phyloP scores from a whole-genome alignment of 2,329 filamentous ascomycete species.

The Pestalotiopsis sp. region DNA sequence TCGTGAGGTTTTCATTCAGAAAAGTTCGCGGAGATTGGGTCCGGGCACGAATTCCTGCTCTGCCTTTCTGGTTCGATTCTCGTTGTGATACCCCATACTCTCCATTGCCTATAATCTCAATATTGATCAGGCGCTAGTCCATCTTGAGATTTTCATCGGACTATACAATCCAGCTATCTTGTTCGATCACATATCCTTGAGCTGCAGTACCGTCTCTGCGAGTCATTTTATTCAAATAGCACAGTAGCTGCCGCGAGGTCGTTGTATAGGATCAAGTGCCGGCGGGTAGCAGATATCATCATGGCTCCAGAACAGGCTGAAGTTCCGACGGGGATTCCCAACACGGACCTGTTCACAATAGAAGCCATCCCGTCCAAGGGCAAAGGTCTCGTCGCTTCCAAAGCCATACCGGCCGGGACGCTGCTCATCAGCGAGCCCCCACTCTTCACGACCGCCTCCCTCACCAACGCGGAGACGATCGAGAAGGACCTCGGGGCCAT shows the following conservation, averaged over 20 bases:
- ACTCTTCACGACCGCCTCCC: slow-evolving; percentile 1
- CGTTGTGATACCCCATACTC: background rate
- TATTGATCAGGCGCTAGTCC: background rate
- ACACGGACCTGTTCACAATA: slow-evolving; percentile 4
- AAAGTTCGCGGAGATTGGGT: background rate
- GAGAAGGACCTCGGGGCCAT: slow-evolving; percentile 2
- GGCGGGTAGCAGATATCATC: background rate
- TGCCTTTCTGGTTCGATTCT: background rate
- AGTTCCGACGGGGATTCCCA: slow-evolving; percentile 1
- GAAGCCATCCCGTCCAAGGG: slow-evolving; percentile 10
- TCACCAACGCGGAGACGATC: background rate
- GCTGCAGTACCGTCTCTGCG: background rate
- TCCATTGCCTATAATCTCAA: background rate
- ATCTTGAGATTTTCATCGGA: background rate
- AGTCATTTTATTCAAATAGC: background rate
- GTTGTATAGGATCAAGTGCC: background rate
- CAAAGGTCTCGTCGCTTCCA: slow-evolving; percentile 4
- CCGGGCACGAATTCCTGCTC: background rate
- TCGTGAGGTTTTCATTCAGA: background rate
- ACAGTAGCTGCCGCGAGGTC: background rate
- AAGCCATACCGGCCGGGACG: slow-evolving; percentile 8
- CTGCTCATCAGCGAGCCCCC: slow-evolving; percentile 8
- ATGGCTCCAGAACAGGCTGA: background rate
- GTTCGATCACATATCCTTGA: background rate
- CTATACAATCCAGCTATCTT: background rate